Evolutionary conservation across 371 early-diverging fungal species (phyloP).

Genomic region (Entomophthora muscae): DNA sequence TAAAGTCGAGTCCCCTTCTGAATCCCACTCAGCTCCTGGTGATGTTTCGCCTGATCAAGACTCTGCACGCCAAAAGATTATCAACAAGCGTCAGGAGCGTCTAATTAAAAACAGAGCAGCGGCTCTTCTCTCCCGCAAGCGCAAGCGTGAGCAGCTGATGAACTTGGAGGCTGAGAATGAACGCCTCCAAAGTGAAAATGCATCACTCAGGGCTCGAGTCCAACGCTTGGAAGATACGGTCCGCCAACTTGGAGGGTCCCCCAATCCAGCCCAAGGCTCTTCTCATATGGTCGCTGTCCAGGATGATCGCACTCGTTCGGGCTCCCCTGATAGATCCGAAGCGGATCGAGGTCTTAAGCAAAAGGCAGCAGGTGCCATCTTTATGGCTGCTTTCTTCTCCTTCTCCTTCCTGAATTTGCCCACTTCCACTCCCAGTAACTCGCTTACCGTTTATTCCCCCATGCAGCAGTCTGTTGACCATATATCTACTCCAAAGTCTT

Average conservation of each 20-base stretch:
- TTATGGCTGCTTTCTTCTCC: neutral
- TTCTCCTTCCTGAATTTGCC: neutral
- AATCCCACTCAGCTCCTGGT: neutral
- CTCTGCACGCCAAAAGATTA: constrained; percentile 13
- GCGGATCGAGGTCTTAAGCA: neutral
- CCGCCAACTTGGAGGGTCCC: neutral
- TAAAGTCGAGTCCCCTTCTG: neutral
- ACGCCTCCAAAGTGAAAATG: constrained; percentile 38
- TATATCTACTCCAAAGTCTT: neutral
- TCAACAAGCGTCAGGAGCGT: constrained; percentile 62
- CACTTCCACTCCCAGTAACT: neutral
- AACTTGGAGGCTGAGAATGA: constrained; percentile 53
- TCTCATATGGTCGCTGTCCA: neutral
- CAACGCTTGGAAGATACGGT: constrained; percentile 27
- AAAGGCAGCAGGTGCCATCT: neutral
- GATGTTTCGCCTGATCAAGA: neutral
- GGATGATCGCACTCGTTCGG: neutral
- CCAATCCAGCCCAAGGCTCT: neutral
- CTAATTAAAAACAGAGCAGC: constrained; percentile 85
- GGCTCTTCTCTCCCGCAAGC: constrained; percentile 67
- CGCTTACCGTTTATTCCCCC: neutral
- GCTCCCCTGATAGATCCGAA: neutral
- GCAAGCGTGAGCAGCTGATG: constrained; percentile 67
- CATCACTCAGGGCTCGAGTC: constrained; percentile 28
- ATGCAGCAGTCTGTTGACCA: neutral